Conservation (phyloP, 768 basidiomycete genomes). For the Termitomyces sp. region DNA sequence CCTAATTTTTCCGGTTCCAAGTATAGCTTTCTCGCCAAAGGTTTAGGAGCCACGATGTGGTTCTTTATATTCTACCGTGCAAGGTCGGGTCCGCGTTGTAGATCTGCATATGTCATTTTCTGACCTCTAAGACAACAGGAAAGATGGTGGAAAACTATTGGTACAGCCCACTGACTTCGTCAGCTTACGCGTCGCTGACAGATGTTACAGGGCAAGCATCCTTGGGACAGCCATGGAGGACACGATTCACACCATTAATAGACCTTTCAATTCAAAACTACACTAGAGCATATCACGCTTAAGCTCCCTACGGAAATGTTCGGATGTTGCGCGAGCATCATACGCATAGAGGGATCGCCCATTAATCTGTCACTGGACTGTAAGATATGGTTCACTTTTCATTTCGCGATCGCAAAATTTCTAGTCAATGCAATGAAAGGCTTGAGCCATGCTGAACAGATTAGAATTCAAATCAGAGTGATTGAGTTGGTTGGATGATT, state of each 20-base stretch:
- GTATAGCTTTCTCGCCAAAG: conserved; percentile 77
- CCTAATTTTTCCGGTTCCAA: conserved; percentile 79
- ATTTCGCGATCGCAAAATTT: not conserved
- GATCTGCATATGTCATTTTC: not conserved
- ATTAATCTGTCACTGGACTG: no score
- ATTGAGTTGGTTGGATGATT: not conserved
- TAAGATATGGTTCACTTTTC: not conserved
- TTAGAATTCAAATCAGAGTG: not conserved
- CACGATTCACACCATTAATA: conserved; percentile 31
- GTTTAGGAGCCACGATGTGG: conserved; percentile 93
- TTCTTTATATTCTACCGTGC: conserved; percentile 98
- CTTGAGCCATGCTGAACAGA: not conserved
- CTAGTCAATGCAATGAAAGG: not conserved
- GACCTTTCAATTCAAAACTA: conserved; percentile 1
- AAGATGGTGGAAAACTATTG: conserved; percentile 72
- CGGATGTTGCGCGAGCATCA: not conserved
- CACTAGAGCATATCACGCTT: not conserved
- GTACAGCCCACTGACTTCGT: conserved; percentile 32
- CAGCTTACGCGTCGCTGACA: not conserved
- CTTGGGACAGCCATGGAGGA: conserved; percentile 30
- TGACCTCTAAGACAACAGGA: conserved; percentile 30
- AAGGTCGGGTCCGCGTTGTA: conserved; percentile 49
- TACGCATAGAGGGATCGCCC: not conserved
- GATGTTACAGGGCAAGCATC: conserved; percentile 42
- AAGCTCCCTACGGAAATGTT: not conserved